These are phyloP conservation scores for Penicillium sp. DNA, from an alignment of 2,329 filamentous ascomycete species.

Conservation along the genomic window DNA sequence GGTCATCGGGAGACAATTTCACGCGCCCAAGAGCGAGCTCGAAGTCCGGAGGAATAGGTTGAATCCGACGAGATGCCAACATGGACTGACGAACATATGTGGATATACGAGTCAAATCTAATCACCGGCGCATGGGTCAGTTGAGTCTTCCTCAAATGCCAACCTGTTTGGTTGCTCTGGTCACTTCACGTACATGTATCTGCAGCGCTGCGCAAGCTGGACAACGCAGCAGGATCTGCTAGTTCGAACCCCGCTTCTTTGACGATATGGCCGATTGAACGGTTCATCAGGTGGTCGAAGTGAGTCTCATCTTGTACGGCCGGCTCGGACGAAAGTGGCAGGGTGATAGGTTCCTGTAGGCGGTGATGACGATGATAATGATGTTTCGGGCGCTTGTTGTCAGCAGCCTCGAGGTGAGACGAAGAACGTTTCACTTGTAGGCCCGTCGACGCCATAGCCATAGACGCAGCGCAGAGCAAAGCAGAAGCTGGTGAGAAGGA, in stretches of 20 bases:
- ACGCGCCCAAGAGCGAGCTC: constrained; percentile 44
- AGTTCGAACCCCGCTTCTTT: constrained; percentile 56
- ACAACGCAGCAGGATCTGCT: constrained; percentile 56
- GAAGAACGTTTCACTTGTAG: constrained; percentile 36
- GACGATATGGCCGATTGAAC: constrained; percentile 56
- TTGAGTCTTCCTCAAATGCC: constrained; percentile 8
- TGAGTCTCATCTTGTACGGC: constrained; percentile 53
- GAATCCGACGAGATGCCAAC: constrained; percentile 55
- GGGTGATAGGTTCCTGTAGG: constrained; percentile 35
- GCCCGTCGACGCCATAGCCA: constrained; percentile 33
- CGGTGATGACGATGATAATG: constrained; percentile 46
- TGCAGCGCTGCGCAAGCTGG: constrained; percentile 55
- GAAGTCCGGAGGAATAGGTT: constrained; percentile 61
- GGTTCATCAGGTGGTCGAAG: constrained; percentile 55
- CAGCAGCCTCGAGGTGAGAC: constrained; percentile 22
- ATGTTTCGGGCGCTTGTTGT: constrained; percentile 37
- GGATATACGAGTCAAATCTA: constrained; percentile 58
- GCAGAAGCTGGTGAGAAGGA: constrained; percentile 2
- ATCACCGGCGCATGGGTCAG: constrained; percentile 25
- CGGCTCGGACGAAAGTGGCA: constrained; percentile 33
- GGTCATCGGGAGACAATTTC: constrained; percentile 32
- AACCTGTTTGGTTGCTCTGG: not conserved
- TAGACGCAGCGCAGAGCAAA: constrained; percentile 1
- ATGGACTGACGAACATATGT: constrained; percentile 58
- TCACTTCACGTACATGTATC: constrained; percentile 57